phyloP scores from a whole-genome alignment of 2,329 filamentous ascomycete genomes.

The Leptographium lundbergii region DNA sequence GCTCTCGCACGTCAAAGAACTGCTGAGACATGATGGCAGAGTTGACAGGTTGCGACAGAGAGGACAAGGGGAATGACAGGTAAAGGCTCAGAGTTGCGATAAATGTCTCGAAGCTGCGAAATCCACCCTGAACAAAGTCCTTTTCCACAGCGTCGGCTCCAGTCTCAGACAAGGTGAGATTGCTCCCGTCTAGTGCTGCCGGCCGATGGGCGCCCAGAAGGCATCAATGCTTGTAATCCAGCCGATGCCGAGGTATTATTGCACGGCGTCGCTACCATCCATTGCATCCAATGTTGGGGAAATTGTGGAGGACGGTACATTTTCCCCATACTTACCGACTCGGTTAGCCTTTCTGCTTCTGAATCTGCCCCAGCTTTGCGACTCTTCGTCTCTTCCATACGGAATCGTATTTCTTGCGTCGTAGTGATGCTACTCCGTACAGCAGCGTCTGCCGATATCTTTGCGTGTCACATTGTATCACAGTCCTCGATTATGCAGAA shows the following conservation, averaged over 20 bases:
- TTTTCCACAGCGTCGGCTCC: not conserved
- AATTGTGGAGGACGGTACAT: not conserved
- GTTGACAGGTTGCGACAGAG: not conserved
- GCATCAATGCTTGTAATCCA: not conserved
- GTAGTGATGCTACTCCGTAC: not conserved
- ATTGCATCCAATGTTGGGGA: not conserved
- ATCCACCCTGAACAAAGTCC: not conserved
- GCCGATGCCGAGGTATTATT: not conserved
- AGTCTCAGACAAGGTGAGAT: not conserved
- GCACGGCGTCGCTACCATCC: not conserved
- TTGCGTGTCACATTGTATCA: not conserved
- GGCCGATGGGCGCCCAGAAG: too few species aligned
- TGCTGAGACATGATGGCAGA: constrained; percentile 9
- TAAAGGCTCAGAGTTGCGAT: not conserved
- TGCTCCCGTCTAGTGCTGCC: too few species aligned
- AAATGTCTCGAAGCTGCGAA: too few species aligned
- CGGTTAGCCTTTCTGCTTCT: not conserved
- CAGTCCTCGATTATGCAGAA: not conserved
- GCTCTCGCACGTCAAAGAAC: constrained; percentile 56
- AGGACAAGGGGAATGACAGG: not conserved
- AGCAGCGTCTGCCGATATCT: not conserved
- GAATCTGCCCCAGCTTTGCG: not conserved
- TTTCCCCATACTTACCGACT: not conserved
- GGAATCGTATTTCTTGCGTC: too few species aligned
- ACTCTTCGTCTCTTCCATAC: too few species aligned